Base-by-base conservation (phyloP, 2,329 filamentous ascomycete genomes). In the Alternaria triticina region DNA sequence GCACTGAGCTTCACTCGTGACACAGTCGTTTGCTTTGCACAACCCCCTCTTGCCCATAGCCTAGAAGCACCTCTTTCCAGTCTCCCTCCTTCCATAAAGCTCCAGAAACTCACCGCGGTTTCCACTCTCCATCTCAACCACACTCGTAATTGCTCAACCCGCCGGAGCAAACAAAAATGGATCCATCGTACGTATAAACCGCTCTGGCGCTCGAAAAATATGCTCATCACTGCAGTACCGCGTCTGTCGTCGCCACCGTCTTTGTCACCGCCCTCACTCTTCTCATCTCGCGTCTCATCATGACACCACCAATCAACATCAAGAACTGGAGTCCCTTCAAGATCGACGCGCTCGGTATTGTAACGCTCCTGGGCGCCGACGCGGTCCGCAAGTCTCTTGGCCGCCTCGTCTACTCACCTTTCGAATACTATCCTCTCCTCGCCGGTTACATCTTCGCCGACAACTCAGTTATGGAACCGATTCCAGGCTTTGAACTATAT, bases 401-500 rank as follows among this genome's bases (percentile, higher is more conserved):
- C 36, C 36, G 36, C 9, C 36, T 40, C 36, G 36, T 40, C 36
- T 11, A 40, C n/a, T 40, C 36, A 17, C 36, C 36, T 6, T 40
- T 40, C 4, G 36, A 17, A 17, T 40, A 54, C 40, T 30, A 47
- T 54, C 57, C 57, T 27, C 11, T 46, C 25, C 49, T 59, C 27
- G 47, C 57, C 11, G 49, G 23, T 27, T 22, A 57, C 13, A 51
- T 61, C 52, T 49, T 57, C 33, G 52, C 44, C 9, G 45, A 45
- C 23, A 57, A 61, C 46, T 40, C 59, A n/a, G 23, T 61, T 22
- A 28, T 45, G 20, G 52, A 57, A 13, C 40, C 43, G 11, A 25
- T 61, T 20, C 51, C 59, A 7, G 59, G 52, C 36, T 61, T 61
- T 28, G 30, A 33, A 10, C 40, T 61, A n/a, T 57, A 57, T 44